A percentile compares a stretch with the other conserved stretches of the same genome.
These are phyloP conservation scores for Dactylonectria estremocensis DNA, from an alignment of 2,329 filamentous ascomycete species.

Conservation along the genomic window DNA sequence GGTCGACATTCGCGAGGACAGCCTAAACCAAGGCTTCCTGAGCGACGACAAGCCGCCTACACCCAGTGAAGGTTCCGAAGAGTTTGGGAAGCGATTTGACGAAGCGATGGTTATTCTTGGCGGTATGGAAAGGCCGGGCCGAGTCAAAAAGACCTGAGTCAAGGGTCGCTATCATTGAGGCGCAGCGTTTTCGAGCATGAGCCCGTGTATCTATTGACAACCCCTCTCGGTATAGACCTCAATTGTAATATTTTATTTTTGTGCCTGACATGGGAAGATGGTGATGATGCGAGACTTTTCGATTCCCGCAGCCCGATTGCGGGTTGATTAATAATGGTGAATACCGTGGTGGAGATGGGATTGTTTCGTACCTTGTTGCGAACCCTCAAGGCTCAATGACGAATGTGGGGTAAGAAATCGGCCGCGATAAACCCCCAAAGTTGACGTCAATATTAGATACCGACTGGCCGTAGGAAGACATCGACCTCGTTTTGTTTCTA, in stretches of 20 bases:
- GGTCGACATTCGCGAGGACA: conserved; percentile 31
- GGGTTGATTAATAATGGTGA: conserved; percentile 17
- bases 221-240: conserved; percentile 44
- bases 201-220: conserved; percentile 40
- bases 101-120: conserved; percentile 21
- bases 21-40: conserved; percentile 25
- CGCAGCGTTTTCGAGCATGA: conserved; percentile 33
- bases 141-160: conserved; percentile 3
- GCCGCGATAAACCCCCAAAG: conserved; percentile 9
- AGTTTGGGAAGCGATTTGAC: conserved; percentile 34
- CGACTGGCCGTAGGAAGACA: not conserved
- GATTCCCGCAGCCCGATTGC: not conserved
- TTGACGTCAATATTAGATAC: conserved; percentile 6
- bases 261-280: not conserved
- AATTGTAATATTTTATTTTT: conserved; percentile 49
- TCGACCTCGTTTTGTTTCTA: not conserved
- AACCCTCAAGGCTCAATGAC: conserved; percentile 43
- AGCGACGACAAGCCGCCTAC: conserved; percentile 31
- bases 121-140: conserved; percentile 16
- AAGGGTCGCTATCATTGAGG: conserved; percentile 18
- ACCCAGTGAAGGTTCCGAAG: conserved; percentile 33
- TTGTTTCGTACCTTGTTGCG: conserved; percentile 14
- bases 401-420: conserved; percentile 40
- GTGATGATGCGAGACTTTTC: not conserved
- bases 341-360: not conserved